These are phyloP conservation scores for Penicillium coffeae DNA, from an alignment of 495 filamentous ascomycete genomes.

Conservation along the genomic window DNA sequence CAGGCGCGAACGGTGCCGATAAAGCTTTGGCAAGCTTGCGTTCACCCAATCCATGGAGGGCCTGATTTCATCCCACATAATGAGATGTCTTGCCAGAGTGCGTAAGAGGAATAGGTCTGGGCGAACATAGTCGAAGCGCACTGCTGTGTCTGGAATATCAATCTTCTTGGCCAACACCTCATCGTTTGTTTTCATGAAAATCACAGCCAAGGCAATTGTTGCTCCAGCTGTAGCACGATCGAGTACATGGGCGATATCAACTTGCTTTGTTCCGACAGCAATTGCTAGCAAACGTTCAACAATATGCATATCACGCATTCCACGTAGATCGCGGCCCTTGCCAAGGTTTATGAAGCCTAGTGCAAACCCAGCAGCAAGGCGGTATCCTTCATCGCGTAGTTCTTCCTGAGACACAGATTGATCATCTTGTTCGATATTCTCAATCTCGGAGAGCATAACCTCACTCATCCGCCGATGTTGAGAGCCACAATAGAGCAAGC, in stretches of 20 bases:
- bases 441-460: conserved; percentile 96
- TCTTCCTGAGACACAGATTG: conserved; percentile 55
- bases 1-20: conserved; percentile 54
- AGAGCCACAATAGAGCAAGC: conserved; percentile 87
- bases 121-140: conserved; percentile 91
- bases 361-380: conserved; percentile 88
- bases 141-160: conserved; percentile 80
- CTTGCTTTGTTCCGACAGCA: conserved; percentile 81
- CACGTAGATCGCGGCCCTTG: conserved; percentile 80
- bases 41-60: conserved; percentile 70
- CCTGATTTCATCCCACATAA: conserved; percentile 84
- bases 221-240: conserved; percentile 90
- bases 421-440: conserved; percentile 75
- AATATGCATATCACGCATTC: conserved; percentile 90
- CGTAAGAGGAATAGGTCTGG: conserved; percentile 90
- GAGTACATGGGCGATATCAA: conserved; percentile 83
- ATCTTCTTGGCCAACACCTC: conserved; percentile 85
- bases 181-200: conserved; percentile 97
- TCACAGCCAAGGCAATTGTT: conserved; percentile 83
- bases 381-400: conserved; percentile 90
- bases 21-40: conserved; percentile 63
- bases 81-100: conserved; percentile 85
- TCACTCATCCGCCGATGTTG: conserved; percentile 98
- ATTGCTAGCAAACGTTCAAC: conserved; percentile 81
- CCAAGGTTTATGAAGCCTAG: conserved; percentile 93